Base-by-base conservation (phyloP, 148 eudicot species). In the Fagopyrum homotropicum region DNA sequence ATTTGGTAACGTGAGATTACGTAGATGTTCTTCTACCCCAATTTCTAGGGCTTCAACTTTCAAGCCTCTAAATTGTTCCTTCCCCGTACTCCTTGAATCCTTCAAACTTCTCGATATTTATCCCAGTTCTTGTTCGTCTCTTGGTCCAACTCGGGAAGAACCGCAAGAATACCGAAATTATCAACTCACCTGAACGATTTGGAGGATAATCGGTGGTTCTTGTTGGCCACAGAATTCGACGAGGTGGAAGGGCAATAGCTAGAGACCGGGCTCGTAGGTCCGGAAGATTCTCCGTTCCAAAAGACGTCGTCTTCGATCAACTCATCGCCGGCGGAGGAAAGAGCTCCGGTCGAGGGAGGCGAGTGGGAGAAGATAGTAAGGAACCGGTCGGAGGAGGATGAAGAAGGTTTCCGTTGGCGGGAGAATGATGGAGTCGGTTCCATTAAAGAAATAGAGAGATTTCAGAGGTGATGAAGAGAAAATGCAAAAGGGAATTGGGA, bases 151-250 rank as follows among this genome's bases (percentile, higher is more conserved):
- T 48, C 79, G 5, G 86, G 81, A 56, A 85, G 71, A 29, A 83
- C 88, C 17, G 86, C 86, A 9, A 86, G 88, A 70, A 86, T 83
- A 14, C 88, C 88, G 73, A 79, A 82, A 15, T 72, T 74, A 19
- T 82, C 86, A 1, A 61, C 49, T 26, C 78, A 63, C 40, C 45
- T 64, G 16, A 73, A 52, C 75, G 59, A 52, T 19, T 73, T 73
- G 55, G 51, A 45, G 30, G 55, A 47, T 2, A 66, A 14, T 3
- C 71, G 71, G 71, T 66, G 46, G 71, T 15, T 66, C 47, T 11
- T 63, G 44, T 14, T 40, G 4, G 74, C 74, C 35, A 1, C 40
- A 30, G 55, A 40, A 26, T 9, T 61, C n/a, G 29, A 54, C 2
- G 75, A 74, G 0, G 7, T 64, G 0, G 77, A 44, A 1, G 77